These are phyloP conservation scores for Ogataea neopini DNA, from an alignment of 805 yeast genomes.

Conservation along the genomic window DNA sequence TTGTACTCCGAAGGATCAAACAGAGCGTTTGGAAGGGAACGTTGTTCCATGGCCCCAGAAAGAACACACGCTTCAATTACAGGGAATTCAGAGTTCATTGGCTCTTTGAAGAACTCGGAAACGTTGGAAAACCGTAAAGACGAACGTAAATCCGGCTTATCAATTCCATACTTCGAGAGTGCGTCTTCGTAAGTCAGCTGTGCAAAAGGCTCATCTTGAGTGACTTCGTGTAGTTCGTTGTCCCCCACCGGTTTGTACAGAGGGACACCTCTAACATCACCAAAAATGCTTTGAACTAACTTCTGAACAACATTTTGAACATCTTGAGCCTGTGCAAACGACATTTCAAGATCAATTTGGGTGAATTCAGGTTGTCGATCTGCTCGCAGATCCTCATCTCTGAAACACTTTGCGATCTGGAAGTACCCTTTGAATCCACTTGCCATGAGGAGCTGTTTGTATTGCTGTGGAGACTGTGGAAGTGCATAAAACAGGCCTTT, in stretches of 20 bases:
- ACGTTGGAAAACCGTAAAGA: constrained; percentile 51
- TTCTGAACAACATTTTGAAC: constrained; percentile 66
- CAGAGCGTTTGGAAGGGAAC: constrained; percentile 38
- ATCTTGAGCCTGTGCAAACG: constrained; percentile 68
- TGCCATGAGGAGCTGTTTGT: constrained; percentile 92
- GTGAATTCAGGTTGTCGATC: constrained; percentile 99
- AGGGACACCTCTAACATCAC: constrained; percentile 40
- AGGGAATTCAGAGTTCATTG: constrained; percentile 50
- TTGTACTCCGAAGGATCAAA: constrained; percentile 47
- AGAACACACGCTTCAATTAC: constrained; percentile 75
- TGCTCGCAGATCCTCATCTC: constrained; percentile 93
- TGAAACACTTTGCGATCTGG: constrained; percentile 90
- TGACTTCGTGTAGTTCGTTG: constrained; percentile 31
- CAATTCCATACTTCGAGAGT: constrained; percentile 77
- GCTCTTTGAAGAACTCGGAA: constrained; percentile 39
- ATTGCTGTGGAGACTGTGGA: constrained; percentile 98
- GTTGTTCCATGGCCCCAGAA: constrained; percentile 43
- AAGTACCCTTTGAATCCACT: constrained; percentile 85
- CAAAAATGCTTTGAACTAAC: constrained; percentile 59
- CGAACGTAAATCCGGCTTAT: constrained; percentile 89
- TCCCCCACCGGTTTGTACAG: constrained; percentile 39
- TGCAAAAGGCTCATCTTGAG: constrained; percentile 20
- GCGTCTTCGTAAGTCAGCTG: constrained; percentile 68
- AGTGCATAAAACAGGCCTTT: constrained; percentile 71
- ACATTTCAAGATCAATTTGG: constrained; percentile 94